Conservation (phyloP, 1,284 basidiomycete species). For the Grifola frondosa region DNA sequence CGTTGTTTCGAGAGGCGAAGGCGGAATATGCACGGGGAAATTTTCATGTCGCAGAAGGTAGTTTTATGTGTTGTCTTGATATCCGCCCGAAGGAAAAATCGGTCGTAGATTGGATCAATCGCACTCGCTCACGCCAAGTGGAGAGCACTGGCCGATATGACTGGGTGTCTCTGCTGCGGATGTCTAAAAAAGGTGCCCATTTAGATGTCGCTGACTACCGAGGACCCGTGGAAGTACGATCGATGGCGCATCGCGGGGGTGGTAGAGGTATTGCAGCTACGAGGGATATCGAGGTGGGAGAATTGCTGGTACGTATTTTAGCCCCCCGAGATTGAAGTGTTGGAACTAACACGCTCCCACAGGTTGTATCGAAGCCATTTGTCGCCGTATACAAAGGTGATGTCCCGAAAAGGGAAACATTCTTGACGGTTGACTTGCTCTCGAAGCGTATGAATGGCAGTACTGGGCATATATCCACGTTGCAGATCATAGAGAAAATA, state of each 20-base stretch:
- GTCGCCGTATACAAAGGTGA: not conserved
- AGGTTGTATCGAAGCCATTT: conserved; percentile 12
- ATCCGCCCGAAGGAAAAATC: conserved; percentile 3
- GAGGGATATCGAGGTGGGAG: conserved; percentile 3
- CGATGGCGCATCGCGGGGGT: conserved; percentile 4
- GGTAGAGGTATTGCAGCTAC: conserved; percentile 9
- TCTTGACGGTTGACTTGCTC: conserved; percentile 1
- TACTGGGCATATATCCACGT: not conserved
- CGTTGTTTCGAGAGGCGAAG: conserved; percentile 6
- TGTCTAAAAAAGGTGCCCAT: not conserved
- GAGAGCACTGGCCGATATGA: conserved; percentile 7
- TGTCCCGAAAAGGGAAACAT: not conserved
- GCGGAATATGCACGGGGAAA: conserved; percentile 8
- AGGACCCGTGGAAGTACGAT: conserved; percentile 6
- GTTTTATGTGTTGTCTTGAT: not conserved
- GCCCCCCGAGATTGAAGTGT: not conserved
- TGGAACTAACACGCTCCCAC: not conserved
- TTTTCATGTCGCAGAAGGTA: not conserved
- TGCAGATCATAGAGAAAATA: conserved; percentile 1
- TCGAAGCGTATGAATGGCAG: no score
- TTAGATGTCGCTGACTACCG: conserved; percentile 9
- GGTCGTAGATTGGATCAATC: conserved; percentile 1
- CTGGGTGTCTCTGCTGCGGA: conserved; percentile 3
- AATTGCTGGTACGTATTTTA: conserved; percentile 6
- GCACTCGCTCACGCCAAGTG: not conserved